Evolutionary conservation across 2,329 filamentous ascomycete species (phyloP), one percentile per base, ranked within the genome.

Genomic region (Endocalyx cinctus): DNA sequence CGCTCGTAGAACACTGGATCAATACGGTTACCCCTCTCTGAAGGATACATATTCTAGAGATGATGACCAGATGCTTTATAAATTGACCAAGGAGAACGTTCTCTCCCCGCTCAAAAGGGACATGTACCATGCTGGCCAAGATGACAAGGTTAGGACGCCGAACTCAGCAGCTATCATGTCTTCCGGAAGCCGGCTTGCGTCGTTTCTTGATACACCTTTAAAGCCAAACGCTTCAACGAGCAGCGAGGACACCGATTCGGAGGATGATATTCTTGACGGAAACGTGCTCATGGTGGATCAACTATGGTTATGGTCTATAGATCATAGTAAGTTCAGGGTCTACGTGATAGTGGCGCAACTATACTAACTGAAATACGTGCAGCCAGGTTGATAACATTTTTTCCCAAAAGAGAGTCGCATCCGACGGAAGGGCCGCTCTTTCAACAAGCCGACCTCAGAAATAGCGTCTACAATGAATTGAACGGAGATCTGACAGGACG

Each of bases 221-320:
- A 52, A 41, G 13, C 16, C 41, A 0, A 42, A 51, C 3, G 30
- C 26, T 6, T 27, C 23, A 10, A 39, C 17, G 5, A 20, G 20
- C 1, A 19, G 32, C 16, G 38, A 48, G 1, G 63, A 70, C 3
- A 54, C 61, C 3, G 57, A 61, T 1, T 43, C 43, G 8, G 56
- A 60, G 5, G 46, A 56, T 1, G 55, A 58, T 14, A 54, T 73
- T 3, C 49, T 69, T 2, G 66, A 75, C 17, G 73, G 76, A 0
- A 79, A 80, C 25, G 65, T 77, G 3, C 52, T 82, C n/a, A 82
- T 82, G 74, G 73, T 82, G 0, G 79, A 82, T 37, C 77, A 82
- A 46, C 52, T 82, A 1, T 82, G 78, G 78, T 51, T 82, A 0
- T 77, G 72, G 72, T 67, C 64, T 0, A 62, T 77, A n/a, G 64